These are phyloP conservation scores for Colletotrichum tanaceti DNA, from an alignment of 2,329 filamentous ascomycete species.

Conservation along the genomic window DNA sequence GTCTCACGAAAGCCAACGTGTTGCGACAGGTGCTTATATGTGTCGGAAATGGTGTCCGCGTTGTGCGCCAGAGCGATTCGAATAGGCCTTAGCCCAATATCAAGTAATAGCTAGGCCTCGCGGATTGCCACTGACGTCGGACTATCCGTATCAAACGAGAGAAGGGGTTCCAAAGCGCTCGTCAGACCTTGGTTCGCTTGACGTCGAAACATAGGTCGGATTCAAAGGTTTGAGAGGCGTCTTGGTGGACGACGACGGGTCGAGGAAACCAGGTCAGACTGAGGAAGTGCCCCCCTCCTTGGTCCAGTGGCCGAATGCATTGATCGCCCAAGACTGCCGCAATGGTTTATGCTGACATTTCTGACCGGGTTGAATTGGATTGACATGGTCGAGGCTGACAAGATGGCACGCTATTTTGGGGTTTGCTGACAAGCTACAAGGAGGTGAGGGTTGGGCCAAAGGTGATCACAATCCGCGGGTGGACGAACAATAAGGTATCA, in stretches of 20 bases:
- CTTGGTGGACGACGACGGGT: background rate
- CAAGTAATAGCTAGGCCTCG: conserved; percentile 17
- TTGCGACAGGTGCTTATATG: conserved; percentile 8
- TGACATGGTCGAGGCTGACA: conserved; percentile 27
- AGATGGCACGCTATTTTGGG: conserved; percentile 32
- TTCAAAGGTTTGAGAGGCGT: conserved; percentile 1
- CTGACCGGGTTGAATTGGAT: conserved; percentile 13
- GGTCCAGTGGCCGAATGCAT: conserved; percentile 21
- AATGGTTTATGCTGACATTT: conserved; percentile 26
- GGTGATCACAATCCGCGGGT: conserved; percentile 9
- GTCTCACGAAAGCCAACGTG: conserved; percentile 2
- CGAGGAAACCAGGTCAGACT: conserved; percentile 20
- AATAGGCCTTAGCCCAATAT: background rate
- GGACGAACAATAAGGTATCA: background rate
- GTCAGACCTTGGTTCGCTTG: conserved; percentile 25
- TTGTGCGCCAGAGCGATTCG: conserved; percentile 12
- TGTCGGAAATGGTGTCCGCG: conserved; percentile 17
- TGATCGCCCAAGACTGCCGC: conserved; percentile 33
- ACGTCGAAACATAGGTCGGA: conserved; percentile 5
- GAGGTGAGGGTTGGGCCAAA: conserved; percentile 6
- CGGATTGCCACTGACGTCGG: conserved; percentile 20
- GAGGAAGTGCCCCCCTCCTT: conserved; percentile 1
- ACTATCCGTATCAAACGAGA: conserved; percentile 20
- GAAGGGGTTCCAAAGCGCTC: conserved; percentile 23
- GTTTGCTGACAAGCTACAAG: conserved; percentile 25